A percentile compares a stretch with the other conserved stretches of the same genome.
These are phyloP conservation scores for Puccinia novopanici DNA, from an alignment of 1,284 basidiomycete genomes.

Conservation along the genomic window DNA sequence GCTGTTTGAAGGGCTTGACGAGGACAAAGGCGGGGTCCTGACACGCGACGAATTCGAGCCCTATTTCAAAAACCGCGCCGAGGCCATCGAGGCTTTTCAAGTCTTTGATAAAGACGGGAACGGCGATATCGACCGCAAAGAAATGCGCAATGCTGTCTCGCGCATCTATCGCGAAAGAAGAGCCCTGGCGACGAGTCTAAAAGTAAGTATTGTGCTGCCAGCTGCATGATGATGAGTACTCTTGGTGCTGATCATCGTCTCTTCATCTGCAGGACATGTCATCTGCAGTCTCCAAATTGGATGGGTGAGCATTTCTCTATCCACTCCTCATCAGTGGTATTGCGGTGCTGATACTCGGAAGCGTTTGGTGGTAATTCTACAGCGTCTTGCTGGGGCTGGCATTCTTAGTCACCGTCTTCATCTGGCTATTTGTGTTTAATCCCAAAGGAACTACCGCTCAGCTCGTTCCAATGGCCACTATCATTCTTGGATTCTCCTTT, in stretches of 20 bases:
- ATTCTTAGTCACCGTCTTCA: conserved; percentile 69
- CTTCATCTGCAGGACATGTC: conserved; percentile 63
- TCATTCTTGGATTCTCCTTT: conserved; percentile 63
- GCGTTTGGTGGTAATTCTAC: neutral
- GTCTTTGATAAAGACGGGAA: conserved; percentile 81
- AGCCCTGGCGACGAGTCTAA: conserved; percentile 70
- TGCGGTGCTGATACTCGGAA: neutral
- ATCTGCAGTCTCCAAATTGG: conserved; percentile 74
- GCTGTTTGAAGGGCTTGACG: conserved; percentile 70
- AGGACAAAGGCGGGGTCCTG: conserved; percentile 59
- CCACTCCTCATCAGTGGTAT: neutral
- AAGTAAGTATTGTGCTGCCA: conserved; percentile 56
- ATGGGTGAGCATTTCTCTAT: conserved; percentile 59
- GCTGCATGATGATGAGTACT: conserved; percentile 65
- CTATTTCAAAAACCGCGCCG: conserved; percentile 71
- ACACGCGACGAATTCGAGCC: conserved; percentile 61
- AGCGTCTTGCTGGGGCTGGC: conserved; percentile 69
- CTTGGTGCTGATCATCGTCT: conserved; percentile 66
- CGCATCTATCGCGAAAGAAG: conserved; percentile 78
- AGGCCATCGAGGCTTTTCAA: conserved; percentile 73
- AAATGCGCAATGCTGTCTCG: conserved; percentile 82
- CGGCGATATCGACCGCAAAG: conserved; percentile 74
- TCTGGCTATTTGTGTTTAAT: conserved; percentile 78
- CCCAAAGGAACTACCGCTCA: conserved; percentile 71
- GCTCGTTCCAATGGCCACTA: conserved; percentile 76